Evolutionary conservation across 805 yeast genomes (phyloP).

Genomic region (Ascoidea asiatica): DNA sequence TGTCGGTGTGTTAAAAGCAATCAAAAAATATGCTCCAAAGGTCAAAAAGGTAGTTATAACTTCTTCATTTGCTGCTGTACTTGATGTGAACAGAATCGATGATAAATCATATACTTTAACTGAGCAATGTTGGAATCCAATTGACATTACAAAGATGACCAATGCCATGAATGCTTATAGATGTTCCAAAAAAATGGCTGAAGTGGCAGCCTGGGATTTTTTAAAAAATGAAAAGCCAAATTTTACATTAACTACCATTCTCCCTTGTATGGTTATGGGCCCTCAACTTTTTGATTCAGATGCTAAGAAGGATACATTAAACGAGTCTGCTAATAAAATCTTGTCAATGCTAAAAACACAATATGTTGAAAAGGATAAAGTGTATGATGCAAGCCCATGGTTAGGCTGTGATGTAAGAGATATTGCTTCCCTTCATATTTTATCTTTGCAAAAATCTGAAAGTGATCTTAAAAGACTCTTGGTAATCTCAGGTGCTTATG

Average conservation of each 20-base stretch:
- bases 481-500: constrained; percentile 14
- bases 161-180: constrained; percentile 21
- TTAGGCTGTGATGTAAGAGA: constrained; percentile 41
- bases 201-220: constrained; percentile 43
- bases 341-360: constrained; percentile 18
- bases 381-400: constrained; percentile 9
- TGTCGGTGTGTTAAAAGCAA: constrained; percentile 29
- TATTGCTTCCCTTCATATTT: constrained; percentile 43
- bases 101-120: constrained; percentile 13
- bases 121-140: constrained; percentile 25
- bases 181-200: constrained; percentile 42
- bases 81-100: constrained; percentile 7
- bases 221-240: constrained; percentile 22
- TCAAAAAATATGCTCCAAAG: constrained; percentile 27
- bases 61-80: constrained; percentile 42
- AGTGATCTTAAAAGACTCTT: constrained; percentile 21
- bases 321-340: constrained; percentile 22
- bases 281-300: constrained; percentile 29
- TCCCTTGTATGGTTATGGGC: constrained; percentile 35
- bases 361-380: constrained; percentile 10
- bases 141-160: constrained; percentile 7
- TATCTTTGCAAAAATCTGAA: constrained; percentile 29
- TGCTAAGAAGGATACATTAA: constrained; percentile 17
- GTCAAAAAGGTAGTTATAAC: constrained; percentile 40
- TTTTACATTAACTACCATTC: constrained; percentile 25